phyloP scores from a whole-genome alignment of 2,329 filamentous ascomycete genomes.

The Chaetomium sp. region DNA sequence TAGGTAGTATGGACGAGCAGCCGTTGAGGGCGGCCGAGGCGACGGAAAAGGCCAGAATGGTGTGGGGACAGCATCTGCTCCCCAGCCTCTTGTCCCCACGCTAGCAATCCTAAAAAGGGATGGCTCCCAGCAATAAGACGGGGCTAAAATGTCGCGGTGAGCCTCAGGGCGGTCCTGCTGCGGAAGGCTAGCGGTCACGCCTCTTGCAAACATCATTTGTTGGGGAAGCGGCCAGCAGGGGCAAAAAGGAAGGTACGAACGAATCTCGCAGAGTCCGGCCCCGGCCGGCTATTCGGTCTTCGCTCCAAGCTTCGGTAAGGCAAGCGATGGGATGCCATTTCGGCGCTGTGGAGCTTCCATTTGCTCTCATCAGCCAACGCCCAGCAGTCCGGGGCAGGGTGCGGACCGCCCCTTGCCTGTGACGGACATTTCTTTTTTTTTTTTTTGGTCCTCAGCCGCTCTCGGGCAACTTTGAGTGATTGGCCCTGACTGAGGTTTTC shows the following conservation, averaged over 20 bases:
- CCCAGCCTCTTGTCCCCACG: conserved; percentile 19
- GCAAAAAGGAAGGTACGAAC: neutral
- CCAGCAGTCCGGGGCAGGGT: neutral
- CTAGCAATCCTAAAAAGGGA: conserved; percentile 12
- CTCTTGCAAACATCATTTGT: conserved; percentile 6
- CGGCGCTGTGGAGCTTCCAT: neutral
- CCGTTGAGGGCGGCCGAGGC: conserved; percentile 1
- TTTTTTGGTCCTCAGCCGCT: no score
- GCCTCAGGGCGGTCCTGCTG: neutral
- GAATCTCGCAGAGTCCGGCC: neutral
- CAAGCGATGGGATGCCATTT: conserved; percentile 4
- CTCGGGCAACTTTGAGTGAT: no score
- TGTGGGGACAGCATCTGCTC: conserved; percentile 13
- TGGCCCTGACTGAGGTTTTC: neutral
- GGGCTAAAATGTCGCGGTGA: conserved; percentile 21
- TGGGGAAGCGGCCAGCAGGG: neutral
- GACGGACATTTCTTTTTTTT: no score
- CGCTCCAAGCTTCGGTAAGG: conserved; percentile 12
- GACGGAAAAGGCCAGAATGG: conserved; percentile 12
- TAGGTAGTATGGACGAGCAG: no score
- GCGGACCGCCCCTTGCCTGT: neutral
- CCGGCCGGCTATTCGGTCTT: neutral
- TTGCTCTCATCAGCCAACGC: neutral
- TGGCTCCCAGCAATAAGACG: conserved; percentile 19
- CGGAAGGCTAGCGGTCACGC: conserved; percentile 1